A percentile compares a stretch with the other conserved stretches of the same genome.
Evolutionary conservation across 2,329 filamentous ascomycete genomes (phyloP).

Genomic region (Pseudogymnoascus sp.): DNA sequence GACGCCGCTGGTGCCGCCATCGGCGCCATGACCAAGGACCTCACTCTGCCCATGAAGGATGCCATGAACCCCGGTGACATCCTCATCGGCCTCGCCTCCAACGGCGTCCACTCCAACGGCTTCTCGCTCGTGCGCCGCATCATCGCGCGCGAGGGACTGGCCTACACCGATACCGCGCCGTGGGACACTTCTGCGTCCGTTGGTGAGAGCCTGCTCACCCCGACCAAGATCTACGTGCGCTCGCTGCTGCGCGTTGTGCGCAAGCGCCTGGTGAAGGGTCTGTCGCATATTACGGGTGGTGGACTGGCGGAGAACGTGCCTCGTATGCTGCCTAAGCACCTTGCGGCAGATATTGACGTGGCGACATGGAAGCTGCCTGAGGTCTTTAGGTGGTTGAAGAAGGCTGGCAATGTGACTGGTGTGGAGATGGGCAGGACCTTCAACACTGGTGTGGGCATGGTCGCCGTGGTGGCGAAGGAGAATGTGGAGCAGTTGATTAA

Average conservation of each 20-base stretch:
- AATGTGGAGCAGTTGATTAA: constrained; percentile 53
- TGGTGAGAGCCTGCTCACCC: constrained; percentile 73
- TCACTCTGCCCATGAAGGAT: constrained; percentile 66
- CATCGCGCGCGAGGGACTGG: constrained; percentile 62
- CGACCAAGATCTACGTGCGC: constrained; percentile 90
- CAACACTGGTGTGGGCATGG: constrained; percentile 94
- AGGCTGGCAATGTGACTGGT: constrained; percentile 58
- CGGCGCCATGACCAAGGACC: constrained; percentile 64
- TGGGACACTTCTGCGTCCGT: constrained; percentile 60
- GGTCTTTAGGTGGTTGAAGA: constrained; percentile 83
- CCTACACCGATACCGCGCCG: constrained; percentile 64
- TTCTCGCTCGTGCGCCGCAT: constrained; percentile 95
- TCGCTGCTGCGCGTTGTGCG: constrained; percentile 60
- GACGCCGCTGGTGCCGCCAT: constrained; percentile 87
- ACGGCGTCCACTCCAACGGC: constrained; percentile 89
- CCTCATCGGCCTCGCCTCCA: constrained; percentile 75
- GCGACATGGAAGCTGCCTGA: constrained; percentile 64
- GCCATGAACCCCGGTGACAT: constrained; percentile 77
- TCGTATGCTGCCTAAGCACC: constrained; percentile 72
- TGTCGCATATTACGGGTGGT: constrained; percentile 95
- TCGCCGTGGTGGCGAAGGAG: constrained; percentile 64
- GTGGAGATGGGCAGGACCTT: constrained; percentile 85
- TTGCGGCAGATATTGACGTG: constrained; percentile 76
- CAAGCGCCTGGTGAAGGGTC: constrained; percentile 68
- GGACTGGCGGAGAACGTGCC: constrained; percentile 91